phyloP scores from a whole-genome alignment of 495 filamentous ascomycete genomes.

The Annulohypoxylon nitens region DNA sequence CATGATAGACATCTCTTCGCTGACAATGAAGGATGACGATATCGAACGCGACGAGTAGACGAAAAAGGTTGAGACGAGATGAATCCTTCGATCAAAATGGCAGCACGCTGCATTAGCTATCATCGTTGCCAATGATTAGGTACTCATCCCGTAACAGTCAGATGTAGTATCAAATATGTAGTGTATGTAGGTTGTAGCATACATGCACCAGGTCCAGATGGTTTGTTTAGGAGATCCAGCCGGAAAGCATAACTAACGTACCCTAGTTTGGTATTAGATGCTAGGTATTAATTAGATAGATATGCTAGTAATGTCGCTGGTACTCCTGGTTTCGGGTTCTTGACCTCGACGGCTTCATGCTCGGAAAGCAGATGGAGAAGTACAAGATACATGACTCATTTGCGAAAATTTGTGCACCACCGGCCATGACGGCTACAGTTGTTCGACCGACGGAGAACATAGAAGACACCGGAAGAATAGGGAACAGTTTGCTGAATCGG shows the following conservation, averaged over 20 bases:
- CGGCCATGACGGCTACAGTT: conserved; percentile 32
- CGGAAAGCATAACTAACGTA: background rate
- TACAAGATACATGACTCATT: conserved; percentile 24
- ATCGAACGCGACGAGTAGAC: conserved; percentile 36
- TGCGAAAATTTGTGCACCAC: conserved; percentile 11
- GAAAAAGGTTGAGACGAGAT: conserved; percentile 20
- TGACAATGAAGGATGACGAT: conserved; percentile 44
- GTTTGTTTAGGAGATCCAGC: conserved; percentile 27
- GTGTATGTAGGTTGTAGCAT: conserved; percentile 14
- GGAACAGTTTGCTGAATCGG: conserved; percentile 18
- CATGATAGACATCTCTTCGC: conserved; percentile 28
- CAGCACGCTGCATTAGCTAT: conserved; percentile 9
- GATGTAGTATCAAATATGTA: background rate
- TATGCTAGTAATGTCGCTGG: conserved; percentile 7
- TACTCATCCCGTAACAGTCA: conserved; percentile 17
- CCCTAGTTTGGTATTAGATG: background rate
- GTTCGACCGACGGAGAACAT: conserved; percentile 30
- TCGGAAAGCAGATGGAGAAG: conserved; percentile 31
- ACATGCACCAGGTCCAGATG: conserved; percentile 30
- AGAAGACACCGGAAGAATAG: conserved; percentile 38
- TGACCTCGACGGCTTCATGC: background rate
- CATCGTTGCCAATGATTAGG: conserved; percentile 7
- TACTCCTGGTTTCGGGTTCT: conserved; percentile 18
- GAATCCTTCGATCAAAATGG: conserved; percentile 22
- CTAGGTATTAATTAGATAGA: background rate